Evolutionary conservation across 2,329 filamentous ascomycete genomes (phyloP), one percentile per base, ranked within the genome.

Genomic region (Pseudogymnoascus sp.): DNA sequence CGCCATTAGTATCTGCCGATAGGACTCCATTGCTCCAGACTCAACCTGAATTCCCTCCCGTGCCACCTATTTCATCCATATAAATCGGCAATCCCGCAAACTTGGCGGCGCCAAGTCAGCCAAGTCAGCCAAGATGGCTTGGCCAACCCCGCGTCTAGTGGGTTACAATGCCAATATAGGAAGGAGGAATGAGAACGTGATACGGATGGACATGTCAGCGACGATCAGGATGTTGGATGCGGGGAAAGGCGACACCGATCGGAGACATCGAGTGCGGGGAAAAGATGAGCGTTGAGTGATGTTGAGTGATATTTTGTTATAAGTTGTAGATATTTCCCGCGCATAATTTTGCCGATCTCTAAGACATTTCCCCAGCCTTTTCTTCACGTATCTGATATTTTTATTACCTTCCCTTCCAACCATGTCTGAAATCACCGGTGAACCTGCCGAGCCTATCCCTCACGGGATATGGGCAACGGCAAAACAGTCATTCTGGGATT

Each of bases 381-480:
- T 31, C 25, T 18, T 31, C 25, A 53, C 47, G 16, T 18, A 53
- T 53, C 47, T 16, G 7, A 31, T 53, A 53, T 21, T 53, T 31
- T 18, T 53, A n/a, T 31, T 16, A 16, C 5, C 8, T 53, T 31
- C 47, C 5, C 8, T 53, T 31, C 47, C 47, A 53, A 53, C 25
- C 23, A 53, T 31, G 47, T 53, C 47, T 53, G 25, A 53, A 53
- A 11, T 8, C 47, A 18, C 10, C 25, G 7, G 14, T 28, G 56
- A 60, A 42, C 79, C 81, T 11, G 87, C 87, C 61, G 87, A 89
- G 65, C 84, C 86, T 14, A 73, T 90, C 63, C 85, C 85, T 38
- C 84, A 82, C 73, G 88, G 88, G 50, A 80, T 84, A 61, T 65
- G 84, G 44, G 77, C 86, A 25, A 86, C 85, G 1, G 84, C 85